Conservation (phyloP, 2,329 filamentous ascomycete species). For the Ilyonectria sp. region DNA sequence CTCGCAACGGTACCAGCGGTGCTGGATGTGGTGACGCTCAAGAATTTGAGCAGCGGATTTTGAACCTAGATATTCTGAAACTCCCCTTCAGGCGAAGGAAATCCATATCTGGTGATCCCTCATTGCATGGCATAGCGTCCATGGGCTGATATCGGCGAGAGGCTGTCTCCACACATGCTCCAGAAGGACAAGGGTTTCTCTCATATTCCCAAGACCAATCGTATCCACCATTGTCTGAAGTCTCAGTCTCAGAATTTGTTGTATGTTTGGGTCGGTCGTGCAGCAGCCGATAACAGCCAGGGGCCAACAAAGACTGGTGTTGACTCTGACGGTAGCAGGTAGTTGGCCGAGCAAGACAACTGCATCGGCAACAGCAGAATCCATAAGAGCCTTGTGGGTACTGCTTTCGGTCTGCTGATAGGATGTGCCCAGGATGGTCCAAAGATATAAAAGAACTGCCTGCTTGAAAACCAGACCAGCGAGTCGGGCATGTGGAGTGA, state of each 20-base stretch:
- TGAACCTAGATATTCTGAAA: background rate
- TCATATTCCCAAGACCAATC: constrained; percentile 63
- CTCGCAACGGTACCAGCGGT: background rate
- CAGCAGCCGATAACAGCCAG: constrained; percentile 57
- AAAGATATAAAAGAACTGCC: constrained; percentile 60
- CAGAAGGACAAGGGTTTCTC: constrained; percentile 58
- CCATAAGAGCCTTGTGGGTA: constrained; percentile 46
- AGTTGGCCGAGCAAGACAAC: constrained; percentile 52
- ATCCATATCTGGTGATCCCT: constrained; percentile 63
- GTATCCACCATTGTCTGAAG: constrained; percentile 53
- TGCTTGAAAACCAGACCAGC: constrained; percentile 62
- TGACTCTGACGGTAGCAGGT: constrained; percentile 52
- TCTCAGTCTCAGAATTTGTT: constrained; percentile 53
- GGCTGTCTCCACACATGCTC: constrained; percentile 60
- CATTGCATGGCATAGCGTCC: constrained; percentile 63
- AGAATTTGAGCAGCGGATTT: background rate
- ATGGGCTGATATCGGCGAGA: constrained; percentile 53
- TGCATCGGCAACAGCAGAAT: constrained; percentile 50
- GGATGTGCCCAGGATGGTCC: constrained; percentile 53
- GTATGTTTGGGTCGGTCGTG: constrained; percentile 52
- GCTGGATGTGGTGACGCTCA: background rate
- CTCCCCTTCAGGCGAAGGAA: constrained; percentile 59
- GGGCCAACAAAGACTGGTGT: constrained; percentile 59
- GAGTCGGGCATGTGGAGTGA: constrained; percentile 55
- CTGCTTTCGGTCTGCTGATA: constrained; percentile 37